phyloP scores from a whole-genome alignment of 164 flowering plant species.

The Umbilicus rupestris region DNA sequence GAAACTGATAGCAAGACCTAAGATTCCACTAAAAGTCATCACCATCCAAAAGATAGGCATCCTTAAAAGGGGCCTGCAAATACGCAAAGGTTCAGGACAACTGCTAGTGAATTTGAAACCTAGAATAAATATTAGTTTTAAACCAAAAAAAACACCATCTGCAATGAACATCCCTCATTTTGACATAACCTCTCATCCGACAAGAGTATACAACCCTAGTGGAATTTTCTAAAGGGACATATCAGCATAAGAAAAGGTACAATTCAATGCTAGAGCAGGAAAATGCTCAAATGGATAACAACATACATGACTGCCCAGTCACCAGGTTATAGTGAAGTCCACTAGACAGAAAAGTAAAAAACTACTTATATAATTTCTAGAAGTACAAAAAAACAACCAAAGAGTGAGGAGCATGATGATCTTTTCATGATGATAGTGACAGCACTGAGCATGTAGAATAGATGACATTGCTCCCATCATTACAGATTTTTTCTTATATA shows the following conservation, averaged over 20 bases:
- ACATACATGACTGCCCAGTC: not conserved
- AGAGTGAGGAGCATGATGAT: too few species aligned
- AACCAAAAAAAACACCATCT: not conserved
- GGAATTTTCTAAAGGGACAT: not conserved
- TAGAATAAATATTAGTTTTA: not conserved
- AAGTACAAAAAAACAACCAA: not conserved
- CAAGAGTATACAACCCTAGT: not conserved
- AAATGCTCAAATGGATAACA: not conserved
- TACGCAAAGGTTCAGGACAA: constrained; percentile 10
- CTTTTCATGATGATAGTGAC: too few species aligned
- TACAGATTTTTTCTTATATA: not conserved
- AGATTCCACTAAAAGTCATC: constrained; percentile 76
- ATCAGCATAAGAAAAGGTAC: not conserved
- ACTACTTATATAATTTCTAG: not conserved
- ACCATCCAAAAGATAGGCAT: constrained; percentile 81
- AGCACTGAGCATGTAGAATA: too few species aligned
- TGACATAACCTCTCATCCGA: not conserved
- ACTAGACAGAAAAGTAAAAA: not conserved
- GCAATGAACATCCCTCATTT: not conserved
- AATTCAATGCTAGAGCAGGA: not conserved
- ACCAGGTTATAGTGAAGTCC: not conserved
- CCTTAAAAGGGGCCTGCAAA: constrained; percentile 72
- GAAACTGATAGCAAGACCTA: constrained; percentile 97
- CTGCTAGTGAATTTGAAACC: not conserved
- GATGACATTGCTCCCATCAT: not conserved